Base-by-base conservation (phyloP, 208 protist species). In the Leishmania lainsoni region DNA sequence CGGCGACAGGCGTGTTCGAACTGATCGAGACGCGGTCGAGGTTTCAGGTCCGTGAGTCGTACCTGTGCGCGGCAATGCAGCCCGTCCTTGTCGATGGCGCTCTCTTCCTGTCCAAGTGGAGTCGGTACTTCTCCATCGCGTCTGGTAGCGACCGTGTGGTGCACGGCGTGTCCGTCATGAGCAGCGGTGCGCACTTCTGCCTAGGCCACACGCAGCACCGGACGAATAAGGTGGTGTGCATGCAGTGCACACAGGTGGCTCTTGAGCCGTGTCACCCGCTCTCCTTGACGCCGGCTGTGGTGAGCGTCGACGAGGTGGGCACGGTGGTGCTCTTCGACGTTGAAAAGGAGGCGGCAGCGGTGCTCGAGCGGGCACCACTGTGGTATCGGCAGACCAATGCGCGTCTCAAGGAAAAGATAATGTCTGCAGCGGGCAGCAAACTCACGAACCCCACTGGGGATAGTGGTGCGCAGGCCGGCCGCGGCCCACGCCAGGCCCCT, bases 221-320 rank as follows among this genome's bases (percentile, higher is more conserved):
- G 20, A 77, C 73, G 35, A 92, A 93, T 75, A 80, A 83, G 35
- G 84, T 95, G 39, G 81, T 88, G 29, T 83, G 82, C 49, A 49
- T 94, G 58, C 82, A 89, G 74, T 90, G 91, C 80, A 83, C 85
- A 0, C 86, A 89, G 32, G 52, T 95, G 16, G 80, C 88, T 1
- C 75, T 92, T 22, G 75, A 89, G 29, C 68, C 87, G 56, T 78
- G 80, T 8, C 72, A 77, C 4, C 80, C 68, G 59, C 63, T 52
- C 5, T 56, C 72, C 48, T 75, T 71, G 42, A 78, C 78, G 42
- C 87, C 90, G 3, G 76, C 92, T 45, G 92, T 92, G 69, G 85
- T 92, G 51, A 95, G 90, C 79, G 79, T 92, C 26, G 92, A 95
- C 70, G 92, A 95, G 79, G 80, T 94, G 75, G 92, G 92, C 58